Conservation (phyloP, 2,329 filamentous ascomycete genomes). For the Corynespora cassiicola region DNA sequence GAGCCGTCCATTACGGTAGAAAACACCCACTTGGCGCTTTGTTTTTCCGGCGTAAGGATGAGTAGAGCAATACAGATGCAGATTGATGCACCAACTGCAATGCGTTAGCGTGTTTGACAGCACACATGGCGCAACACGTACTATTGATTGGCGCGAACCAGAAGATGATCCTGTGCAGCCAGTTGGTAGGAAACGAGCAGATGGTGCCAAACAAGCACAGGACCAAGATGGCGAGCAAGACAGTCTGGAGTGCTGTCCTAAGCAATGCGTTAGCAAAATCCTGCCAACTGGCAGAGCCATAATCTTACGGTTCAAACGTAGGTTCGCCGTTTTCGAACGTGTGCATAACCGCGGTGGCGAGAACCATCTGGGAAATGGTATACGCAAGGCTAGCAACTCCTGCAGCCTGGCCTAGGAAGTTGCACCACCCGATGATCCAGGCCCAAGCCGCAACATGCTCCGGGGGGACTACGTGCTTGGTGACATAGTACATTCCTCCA, state of each 20-base stretch:
- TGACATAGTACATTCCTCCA: conserved; percentile 73
- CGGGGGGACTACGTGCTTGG: conserved; percentile 68
- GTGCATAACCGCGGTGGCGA: conserved; percentile 68
- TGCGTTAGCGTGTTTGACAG: conserved; percentile 9
- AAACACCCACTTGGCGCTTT: conserved; percentile 66
- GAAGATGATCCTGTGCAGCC: conserved; percentile 64
- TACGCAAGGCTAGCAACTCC: conserved; percentile 69
- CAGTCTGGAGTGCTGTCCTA: conserved; percentile 65
- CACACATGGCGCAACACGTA: no score
- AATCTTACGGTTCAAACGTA: conserved; percentile 63
- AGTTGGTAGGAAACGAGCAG: conserved; percentile 68
- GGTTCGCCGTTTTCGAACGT: conserved; percentile 60
- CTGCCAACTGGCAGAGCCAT: background rate
- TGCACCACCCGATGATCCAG: conserved; percentile 73
- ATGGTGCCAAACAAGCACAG: conserved; percentile 64
- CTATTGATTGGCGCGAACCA: conserved; percentile 73
- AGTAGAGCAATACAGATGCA: conserved; percentile 66
- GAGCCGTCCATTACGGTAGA: conserved; percentile 67
- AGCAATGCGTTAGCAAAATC: conserved; percentile 5
- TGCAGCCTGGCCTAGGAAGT: conserved; percentile 68
- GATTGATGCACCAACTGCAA: conserved; percentile 62
- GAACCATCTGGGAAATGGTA: conserved; percentile 68
- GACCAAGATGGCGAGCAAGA: conserved; percentile 63
- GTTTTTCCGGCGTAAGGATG: conserved; percentile 65
- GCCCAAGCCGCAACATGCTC: conserved; percentile 68